These are phyloP conservation scores for Canna indica DNA, from an alignment of 176 grass and related monocot species.

Conservation along the genomic window DNA sequence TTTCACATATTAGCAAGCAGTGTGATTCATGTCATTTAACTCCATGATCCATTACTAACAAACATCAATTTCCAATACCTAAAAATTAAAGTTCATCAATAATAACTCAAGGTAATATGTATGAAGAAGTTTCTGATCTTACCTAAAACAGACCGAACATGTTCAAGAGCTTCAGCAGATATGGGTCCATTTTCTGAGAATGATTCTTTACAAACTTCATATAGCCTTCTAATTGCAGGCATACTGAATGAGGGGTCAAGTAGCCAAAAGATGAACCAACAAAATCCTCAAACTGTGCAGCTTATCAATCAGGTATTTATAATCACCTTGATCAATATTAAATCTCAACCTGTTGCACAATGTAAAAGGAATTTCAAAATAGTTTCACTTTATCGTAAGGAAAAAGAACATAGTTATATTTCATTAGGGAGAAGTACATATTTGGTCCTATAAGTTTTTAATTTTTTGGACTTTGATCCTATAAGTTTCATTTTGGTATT, in stretches of 20 bases:
- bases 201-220: constrained; percentile 64
- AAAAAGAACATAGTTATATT: neutral
- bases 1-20: neutral
- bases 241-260: constrained; percentile 36
- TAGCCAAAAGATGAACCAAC: constrained; percentile 1
- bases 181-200: constrained; percentile 71
- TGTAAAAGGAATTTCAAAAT: neutral
- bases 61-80: no score
- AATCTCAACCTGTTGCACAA: neutral
- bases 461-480: no score
- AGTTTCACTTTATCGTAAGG: neutral
- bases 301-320: neutral
- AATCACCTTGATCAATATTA: neutral
- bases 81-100: neutral
- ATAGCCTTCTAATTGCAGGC: constrained; percentile 80
- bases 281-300: neutral
- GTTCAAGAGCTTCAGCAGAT: constrained; percentile 82
- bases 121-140: constrained; percentile 16
- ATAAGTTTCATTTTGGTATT: no score
- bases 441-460: no score
- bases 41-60: neutral
- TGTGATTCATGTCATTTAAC: neutral
- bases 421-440: no score
- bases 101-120: neutral
- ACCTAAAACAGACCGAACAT: constrained; percentile 79